Evolutionary conservation across 148 eudicot species (phyloP), one percentile per base, ranked within the genome.

Genomic region (Chenopodium quinoa): DNA sequence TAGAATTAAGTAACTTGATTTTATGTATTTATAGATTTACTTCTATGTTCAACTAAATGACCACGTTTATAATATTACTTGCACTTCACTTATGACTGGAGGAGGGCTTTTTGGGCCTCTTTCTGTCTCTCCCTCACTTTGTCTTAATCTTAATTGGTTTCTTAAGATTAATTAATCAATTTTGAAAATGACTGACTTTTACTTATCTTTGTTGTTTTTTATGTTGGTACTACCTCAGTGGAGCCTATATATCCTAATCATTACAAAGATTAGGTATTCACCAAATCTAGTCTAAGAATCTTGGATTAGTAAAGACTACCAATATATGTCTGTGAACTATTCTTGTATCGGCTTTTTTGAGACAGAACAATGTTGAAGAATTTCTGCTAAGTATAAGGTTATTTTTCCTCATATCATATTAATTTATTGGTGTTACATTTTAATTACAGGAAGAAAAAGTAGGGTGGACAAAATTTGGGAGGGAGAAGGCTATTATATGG

Each of bases 401-500:
- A 56, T 4, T 70, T 27, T 70, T 27, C 46, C 11, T 13, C 47
- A 37, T 20, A 70, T 80, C 76, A 79, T 58, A 75, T 69, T 32
- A 25, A 37, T 48, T 75, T 34, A 64, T 48, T 32, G 16, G 12
- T 76, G 71, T 63, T 75, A 52, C 46, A 72, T 64, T 64, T 31
- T 25, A 22, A 34, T 79, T 25, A 17, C 75, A 78, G 87, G 84
- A 71, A 56, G 37, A 47, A 34, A 69, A 67, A 77, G 22, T 65
- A 75, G 72, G 60, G 65, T 52, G 12, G 47, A 22, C 37, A 62
- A 67, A 64, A 66, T 54, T 52, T 65, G 75, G 75, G 32, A 23
- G 25, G 29, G 73, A 79, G 58, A 76, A 85, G 81, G 71, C 64
- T 80, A 74, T 74, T 74, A 52, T 78, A 87, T 90, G 92, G 91